phyloP scores from a whole-genome alignment of 768 basidiomycete genomes.

The Tubosaeta sp. region DNA sequence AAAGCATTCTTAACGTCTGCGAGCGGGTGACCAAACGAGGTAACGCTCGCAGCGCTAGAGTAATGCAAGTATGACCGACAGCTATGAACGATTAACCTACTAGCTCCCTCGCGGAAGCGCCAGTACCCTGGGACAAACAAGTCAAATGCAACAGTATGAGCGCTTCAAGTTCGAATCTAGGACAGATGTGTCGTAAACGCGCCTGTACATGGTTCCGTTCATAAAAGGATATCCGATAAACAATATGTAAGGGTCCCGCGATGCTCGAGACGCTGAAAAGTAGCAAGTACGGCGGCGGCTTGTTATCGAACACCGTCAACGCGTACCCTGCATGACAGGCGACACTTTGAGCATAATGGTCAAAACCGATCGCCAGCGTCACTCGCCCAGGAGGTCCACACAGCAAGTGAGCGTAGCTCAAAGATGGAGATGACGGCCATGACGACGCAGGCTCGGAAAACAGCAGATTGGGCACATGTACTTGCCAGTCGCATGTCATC shows the following conservation, averaged over 20 bases:
- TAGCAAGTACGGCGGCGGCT: too few species aligned
- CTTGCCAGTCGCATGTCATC: constrained; percentile 50
- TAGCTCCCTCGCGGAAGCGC: constrained; percentile 14
- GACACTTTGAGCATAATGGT: too few species aligned
- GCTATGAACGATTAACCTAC: not conserved
- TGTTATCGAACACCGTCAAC: too few species aligned
- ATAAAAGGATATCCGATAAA: not conserved
- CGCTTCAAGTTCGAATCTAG: not conserved
- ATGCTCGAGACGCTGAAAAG: constrained; percentile 8
- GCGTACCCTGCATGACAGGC: too few species aligned
- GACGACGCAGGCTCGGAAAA: too few species aligned
- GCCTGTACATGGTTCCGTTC: constrained; percentile 1
- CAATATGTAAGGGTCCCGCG: constrained; percentile 9
- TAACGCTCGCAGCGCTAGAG: constrained; percentile 9
- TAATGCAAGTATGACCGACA: too few species aligned
- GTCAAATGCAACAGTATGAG: not conserved
- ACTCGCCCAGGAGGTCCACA: constrained; percentile 36
- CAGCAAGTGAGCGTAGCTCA: constrained; percentile 17
- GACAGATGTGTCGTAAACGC: constrained; percentile 9
- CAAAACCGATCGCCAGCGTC: too few species aligned
- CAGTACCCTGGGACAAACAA: constrained; percentile 8
- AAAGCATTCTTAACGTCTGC: too few species aligned
- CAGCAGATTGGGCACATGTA: constrained; percentile 53
- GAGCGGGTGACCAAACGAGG: constrained; percentile 2
- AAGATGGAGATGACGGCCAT: constrained; percentile 6